A percentile compares a stretch with the other conserved stretches of the same genome.
Conservation (phyloP, 331 rosid species). For the Erythrophleum ivorense region DNA sequence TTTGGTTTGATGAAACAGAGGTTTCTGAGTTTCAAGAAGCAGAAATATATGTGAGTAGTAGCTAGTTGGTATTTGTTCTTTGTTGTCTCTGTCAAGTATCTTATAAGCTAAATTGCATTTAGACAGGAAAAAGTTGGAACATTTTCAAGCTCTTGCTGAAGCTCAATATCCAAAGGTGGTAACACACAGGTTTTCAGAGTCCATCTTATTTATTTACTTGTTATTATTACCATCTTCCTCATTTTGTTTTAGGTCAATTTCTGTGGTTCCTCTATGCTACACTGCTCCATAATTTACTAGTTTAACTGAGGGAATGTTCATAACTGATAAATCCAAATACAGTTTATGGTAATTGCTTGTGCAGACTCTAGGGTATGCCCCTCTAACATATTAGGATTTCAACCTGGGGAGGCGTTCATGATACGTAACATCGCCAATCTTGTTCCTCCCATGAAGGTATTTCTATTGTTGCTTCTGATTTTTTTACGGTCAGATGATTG, state of each 20-base stretch:
- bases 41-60: conserved; percentile 70
- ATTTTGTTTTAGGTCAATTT: neutral
- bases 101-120: conserved; percentile 40
- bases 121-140: conserved; percentile 72
- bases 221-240: neutral
- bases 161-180: conserved; percentile 84
- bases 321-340: conserved; percentile 64
- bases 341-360: conserved; percentile 97
- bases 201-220: neutral
- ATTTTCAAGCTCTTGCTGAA: conserved; percentile 72
- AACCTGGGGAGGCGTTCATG: conserved; percentile 92
- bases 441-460: conserved; percentile 79
- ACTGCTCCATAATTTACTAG: conserved; percentile 4
- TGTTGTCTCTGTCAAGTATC: conserved; percentile 1
- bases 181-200: conserved; percentile 4
- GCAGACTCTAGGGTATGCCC: conserved; percentile 98
- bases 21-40: conserved; percentile 74
- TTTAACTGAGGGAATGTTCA: conserved; percentile 23
- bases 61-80: conserved; percentile 15
- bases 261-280: neutral
- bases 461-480: conserved; percentile 14
- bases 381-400: conserved; percentile 84
- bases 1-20: conserved; percentile 73
- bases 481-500: conserved; percentile 9
- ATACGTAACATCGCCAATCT: conserved; percentile 89